Conservation (phyloP, 2,329 filamentous ascomycete genomes). For the Westerdykella ornata region DNA sequence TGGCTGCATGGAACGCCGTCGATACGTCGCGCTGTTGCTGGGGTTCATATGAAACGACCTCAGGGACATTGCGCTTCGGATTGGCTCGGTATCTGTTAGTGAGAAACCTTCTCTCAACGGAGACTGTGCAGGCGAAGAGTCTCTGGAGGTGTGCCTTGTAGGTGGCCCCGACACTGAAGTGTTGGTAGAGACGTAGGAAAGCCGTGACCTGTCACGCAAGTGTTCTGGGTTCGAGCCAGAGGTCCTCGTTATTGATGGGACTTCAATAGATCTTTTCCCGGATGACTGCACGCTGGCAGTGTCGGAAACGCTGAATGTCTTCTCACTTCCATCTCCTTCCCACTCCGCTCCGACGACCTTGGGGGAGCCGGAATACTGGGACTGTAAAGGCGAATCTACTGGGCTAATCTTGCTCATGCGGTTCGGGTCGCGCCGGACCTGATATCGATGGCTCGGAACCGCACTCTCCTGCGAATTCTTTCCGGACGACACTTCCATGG, state of each 20-base stretch:
- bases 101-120: constrained; percentile 25
- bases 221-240: constrained; percentile 30
- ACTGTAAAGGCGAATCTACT: constrained; percentile 31
- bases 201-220: constrained; percentile 32
- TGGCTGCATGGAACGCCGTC: constrained; percentile 36
- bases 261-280: constrained; percentile 26
- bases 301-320: constrained; percentile 24
- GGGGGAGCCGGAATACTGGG: constrained; percentile 26
- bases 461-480: constrained; percentile 20
- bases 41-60: constrained; percentile 37
- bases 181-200: constrained; percentile 34
- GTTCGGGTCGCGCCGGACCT: constrained; percentile 31
- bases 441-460: constrained; percentile 33
- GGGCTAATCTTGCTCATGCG: constrained; percentile 26
- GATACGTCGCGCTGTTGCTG: constrained; percentile 20
- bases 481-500: constrained; percentile 19
- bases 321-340: constrained; percentile 24
- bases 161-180: constrained; percentile 30
- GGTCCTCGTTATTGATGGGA: constrained; percentile 32
- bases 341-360: constrained; percentile 27
- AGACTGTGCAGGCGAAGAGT: constrained; percentile 31
- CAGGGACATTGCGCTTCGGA: constrained; percentile 31
- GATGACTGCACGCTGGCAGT: constrained; percentile 19
- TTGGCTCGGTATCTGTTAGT: constrained; percentile 22
- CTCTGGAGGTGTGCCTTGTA: constrained; percentile 31